These are phyloP conservation scores for Paramecium sonneborni DNA, from an alignment of 73 alveolate species.

Conservation along the genomic window DNA sequence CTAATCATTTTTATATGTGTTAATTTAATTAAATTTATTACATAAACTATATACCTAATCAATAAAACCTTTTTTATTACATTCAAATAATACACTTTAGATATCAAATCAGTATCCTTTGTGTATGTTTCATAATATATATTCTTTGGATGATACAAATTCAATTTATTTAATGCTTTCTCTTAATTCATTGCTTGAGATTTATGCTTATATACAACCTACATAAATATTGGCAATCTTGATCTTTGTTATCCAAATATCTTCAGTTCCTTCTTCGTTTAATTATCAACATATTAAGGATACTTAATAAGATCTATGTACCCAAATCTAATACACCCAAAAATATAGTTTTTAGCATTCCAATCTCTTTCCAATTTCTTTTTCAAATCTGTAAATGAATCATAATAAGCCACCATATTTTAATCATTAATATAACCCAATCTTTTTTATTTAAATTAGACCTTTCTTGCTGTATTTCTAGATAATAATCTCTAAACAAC, in stretches of 20 bases:
- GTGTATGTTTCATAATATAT: background rate
- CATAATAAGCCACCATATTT: conserved; percentile 24
- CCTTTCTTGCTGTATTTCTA: background rate
- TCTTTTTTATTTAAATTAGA: conserved; percentile 9
- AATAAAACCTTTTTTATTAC: background rate
- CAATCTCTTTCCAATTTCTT: conserved; percentile 44
- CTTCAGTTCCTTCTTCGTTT: conserved; percentile 9
- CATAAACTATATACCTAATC: background rate
- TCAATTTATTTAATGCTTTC: background rate
- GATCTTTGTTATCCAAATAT: conserved; percentile 38
- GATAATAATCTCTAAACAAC: conserved; percentile 38
- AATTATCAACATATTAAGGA: conserved; percentile 16
- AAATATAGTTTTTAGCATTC: conserved; percentile 43
- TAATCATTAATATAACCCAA: conserved; percentile 29
- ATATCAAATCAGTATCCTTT: background rate
- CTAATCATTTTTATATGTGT: background rate
- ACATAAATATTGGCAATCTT: background rate
- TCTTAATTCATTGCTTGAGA: background rate
- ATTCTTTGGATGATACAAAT: background rate
- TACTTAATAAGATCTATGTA: background rate
- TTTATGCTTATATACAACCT: conserved; percentile 45
- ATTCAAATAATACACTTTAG: background rate
- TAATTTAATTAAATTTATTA: background rate
- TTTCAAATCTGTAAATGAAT: conserved; percentile 20
- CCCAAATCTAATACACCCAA: conserved; percentile 49